Percentiles rank a stretch among this genome's conserved stretches.
These are phyloP conservation scores for Eutypella sp. DNA, from an alignment of 2,329 filamentous ascomycete species.

Conservation along the genomic window DNA sequence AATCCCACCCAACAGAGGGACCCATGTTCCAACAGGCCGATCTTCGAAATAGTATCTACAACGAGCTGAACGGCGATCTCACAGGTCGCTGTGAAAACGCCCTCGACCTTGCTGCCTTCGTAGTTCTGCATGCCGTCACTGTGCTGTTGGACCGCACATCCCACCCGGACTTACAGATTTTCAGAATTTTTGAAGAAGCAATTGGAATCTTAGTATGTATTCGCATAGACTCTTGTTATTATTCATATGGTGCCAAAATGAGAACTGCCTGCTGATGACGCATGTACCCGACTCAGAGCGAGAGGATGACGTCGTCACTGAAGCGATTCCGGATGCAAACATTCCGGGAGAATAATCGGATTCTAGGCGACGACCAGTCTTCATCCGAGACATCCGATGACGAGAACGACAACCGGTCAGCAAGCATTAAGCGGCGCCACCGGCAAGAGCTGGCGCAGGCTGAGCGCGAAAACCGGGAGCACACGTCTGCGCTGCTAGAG, in stretches of 20 bases:
- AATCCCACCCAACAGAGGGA: conserved; percentile 50
- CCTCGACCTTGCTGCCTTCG: conserved; percentile 57
- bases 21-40: conserved; percentile 56
- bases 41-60: conserved; percentile 58
- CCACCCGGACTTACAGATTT: conserved; percentile 57
- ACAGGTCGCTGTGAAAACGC: conserved; percentile 58
- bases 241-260: background rate
- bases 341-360: conserved; percentile 43
- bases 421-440: conserved; percentile 39
- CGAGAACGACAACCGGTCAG: conserved; percentile 36
- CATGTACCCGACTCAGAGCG: conserved; percentile 39
- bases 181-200: conserved; percentile 62
- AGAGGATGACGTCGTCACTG: conserved; percentile 57
- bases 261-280: conserved; percentile 4
- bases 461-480: conserved; percentile 56
- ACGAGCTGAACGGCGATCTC: conserved; percentile 60
- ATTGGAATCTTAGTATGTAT: conserved; percentile 53
- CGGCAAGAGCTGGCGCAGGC: conserved; percentile 35
- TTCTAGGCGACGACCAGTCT: conserved; percentile 30
- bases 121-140: conserved; percentile 56
- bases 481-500: conserved; percentile 58
- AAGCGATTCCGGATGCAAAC: conserved; percentile 57
- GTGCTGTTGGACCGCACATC: conserved; percentile 56
- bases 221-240: background rate
- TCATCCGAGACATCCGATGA: conserved; percentile 14